Percentiles rank a stretch among this genome's conserved stretches.
phyloP scores from a whole-genome alignment of 1,284 basidiomycete genomes.

The Cystobasidium pallidum region DNA sequence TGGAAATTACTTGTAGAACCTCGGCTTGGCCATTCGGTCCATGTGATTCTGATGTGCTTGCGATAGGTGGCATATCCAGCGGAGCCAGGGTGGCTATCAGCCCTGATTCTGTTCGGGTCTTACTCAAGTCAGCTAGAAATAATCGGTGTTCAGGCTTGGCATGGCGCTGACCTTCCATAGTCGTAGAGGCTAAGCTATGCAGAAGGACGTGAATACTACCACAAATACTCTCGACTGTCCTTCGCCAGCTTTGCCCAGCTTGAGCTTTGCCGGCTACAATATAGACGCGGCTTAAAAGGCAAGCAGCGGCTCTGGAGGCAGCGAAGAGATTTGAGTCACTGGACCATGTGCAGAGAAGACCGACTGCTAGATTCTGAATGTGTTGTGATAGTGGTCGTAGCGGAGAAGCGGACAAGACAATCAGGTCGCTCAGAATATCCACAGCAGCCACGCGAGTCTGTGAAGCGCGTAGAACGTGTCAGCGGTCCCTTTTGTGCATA shows the following conservation, averaged over 20 bases:
- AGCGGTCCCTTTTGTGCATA: too few relatives aligned
- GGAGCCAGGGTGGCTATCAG: neutral
- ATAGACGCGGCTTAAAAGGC: conserved; percentile 31
- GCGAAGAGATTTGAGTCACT: neutral
- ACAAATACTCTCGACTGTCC: conserved; percentile 39
- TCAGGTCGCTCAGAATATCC: conserved; percentile 16
- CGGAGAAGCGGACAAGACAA: conserved; percentile 31
- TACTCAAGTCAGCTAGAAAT: neutral
- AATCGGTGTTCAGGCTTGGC: neutral
- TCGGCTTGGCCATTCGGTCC: neutral
- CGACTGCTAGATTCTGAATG: conserved; percentile 35
- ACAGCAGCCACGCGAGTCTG: conserved; percentile 31
- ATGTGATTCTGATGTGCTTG: conserved; percentile 19
- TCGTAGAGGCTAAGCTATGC: conserved; percentile 20
- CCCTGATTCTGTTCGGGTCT: neutral
- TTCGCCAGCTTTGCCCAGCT: conserved; percentile 35
- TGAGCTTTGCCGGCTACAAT: conserved; percentile 44
- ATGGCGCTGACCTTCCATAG: conserved; percentile 5
- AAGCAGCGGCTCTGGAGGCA: conserved; percentile 10
- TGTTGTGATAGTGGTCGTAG: conserved; percentile 36
- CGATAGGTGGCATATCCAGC: conserved; percentile 41
- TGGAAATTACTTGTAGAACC: neutral
- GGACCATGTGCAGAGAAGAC: conserved; percentile 28
- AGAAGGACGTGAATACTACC: conserved; percentile 26
- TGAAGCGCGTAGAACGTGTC: too few relatives aligned